Evolutionary conservation across 306 rosid genomes (phyloP).

Genomic region (Fagus sylvatica): DNA sequence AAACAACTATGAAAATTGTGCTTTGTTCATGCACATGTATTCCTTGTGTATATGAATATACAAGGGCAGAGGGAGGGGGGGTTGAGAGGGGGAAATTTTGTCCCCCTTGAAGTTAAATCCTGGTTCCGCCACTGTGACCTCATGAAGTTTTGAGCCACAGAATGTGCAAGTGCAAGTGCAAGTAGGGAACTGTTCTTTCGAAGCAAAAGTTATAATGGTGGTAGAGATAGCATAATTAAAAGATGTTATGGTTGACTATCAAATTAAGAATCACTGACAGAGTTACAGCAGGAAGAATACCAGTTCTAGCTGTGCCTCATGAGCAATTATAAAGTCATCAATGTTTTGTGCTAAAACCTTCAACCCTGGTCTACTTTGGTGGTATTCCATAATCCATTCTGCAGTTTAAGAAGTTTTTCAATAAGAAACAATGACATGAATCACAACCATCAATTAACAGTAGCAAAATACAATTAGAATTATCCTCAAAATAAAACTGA

Average conservation of each 20-base stretch:
- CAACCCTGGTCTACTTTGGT: slow-evolving; percentile 69
- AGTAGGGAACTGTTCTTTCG: neutral
- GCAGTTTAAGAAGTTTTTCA: slow-evolving; percentile 32
- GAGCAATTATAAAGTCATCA: slow-evolving; percentile 63
- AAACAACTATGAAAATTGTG: neutral
- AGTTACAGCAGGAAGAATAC: slow-evolving; percentile 27
- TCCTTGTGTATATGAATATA: neutral
- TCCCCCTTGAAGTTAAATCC: no score
- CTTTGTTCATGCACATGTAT: neutral
- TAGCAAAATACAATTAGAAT: neutral
- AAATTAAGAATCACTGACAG: neutral
- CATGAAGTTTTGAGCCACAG: no score
- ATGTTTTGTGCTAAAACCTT: slow-evolving; percentile 62
- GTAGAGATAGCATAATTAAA: neutral
- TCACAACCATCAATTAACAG: neutral
- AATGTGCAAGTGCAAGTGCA: neutral
- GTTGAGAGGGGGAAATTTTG: no score
- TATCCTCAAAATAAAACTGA: neutral
- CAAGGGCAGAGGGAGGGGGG: no score
- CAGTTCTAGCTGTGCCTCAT: slow-evolving; percentile 71
- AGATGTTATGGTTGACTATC: neutral
- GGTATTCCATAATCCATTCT: slow-evolving; percentile 81
- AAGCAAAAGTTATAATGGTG: neutral
- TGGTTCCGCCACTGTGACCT: no score
- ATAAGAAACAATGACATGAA: slow-evolving; percentile 20